phyloP scores from a whole-genome alignment of 345 rosid genomes.

The Turnera subulata region DNA sequence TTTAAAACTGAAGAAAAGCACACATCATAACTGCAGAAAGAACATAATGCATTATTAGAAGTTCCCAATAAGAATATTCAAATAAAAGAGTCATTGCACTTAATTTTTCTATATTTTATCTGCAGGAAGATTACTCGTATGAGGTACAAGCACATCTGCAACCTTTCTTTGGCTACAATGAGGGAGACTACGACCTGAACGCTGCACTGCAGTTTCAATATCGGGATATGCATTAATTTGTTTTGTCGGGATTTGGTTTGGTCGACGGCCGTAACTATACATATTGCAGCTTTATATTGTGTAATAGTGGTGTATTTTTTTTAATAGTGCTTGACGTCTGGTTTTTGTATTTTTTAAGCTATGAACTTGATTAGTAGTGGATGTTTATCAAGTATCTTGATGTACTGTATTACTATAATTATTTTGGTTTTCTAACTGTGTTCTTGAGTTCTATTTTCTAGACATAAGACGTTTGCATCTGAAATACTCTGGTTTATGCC shows the following conservation, averaged over 20 bases:
- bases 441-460: too few species aligned
- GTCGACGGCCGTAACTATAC: not conserved
- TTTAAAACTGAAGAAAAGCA: too few species aligned
- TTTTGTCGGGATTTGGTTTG: not conserved
- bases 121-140: conserved; percentile 4
- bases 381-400: too few species aligned
- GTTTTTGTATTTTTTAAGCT: not conserved
- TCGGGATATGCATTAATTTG: not conserved
- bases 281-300: not conserved
- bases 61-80: not conserved
- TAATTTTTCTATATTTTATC: not conserved
- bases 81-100: not conserved
- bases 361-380: too few species aligned
- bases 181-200: conserved; percentile 3
- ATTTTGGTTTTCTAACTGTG: too few species aligned
- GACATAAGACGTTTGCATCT: too few species aligned
- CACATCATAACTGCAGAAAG: too few species aligned
- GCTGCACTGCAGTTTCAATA: not conserved
- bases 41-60: not conserved
- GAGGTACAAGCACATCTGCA: conserved; percentile 1
- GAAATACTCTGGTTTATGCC: too few species aligned
- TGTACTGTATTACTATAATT: too few species aligned
- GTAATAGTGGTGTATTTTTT: not conserved
- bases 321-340: not conserved
- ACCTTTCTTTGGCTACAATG: not conserved